phyloP scores from a whole-genome alignment of 441 rosid genomes.

The Populus hybrid region DNA sequence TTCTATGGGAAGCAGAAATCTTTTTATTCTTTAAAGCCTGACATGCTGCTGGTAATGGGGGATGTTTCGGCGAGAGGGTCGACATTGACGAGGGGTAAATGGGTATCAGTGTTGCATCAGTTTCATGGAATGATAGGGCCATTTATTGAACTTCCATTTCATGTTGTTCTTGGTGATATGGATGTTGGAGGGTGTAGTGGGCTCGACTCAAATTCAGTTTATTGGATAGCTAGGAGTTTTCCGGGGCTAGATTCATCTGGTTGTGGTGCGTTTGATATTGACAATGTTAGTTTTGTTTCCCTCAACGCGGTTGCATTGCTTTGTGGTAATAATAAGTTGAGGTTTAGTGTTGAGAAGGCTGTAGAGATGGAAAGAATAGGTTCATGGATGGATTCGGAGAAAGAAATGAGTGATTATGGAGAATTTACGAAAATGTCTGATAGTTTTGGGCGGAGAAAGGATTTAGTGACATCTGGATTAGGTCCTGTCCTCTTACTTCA shows the following conservation, averaged over 20 bases:
- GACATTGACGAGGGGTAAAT: constrained; percentile 34
- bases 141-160: constrained; percentile 45
- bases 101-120: constrained; percentile 47
- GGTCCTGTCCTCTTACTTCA: constrained; percentile 64
- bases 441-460: constrained; percentile 38
- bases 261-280: constrained; percentile 60
- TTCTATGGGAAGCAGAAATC: constrained; percentile 30
- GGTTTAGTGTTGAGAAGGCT: constrained; percentile 51
- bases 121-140: constrained; percentile 50
- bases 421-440: constrained; percentile 15
- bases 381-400: constrained; percentile 25
- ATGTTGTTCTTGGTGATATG: constrained; percentile 54
- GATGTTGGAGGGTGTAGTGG: constrained; percentile 52
- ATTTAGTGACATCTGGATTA: constrained; percentile 36
- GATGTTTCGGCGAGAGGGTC: constrained; percentile 57
- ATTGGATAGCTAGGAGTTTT: constrained; percentile 45
- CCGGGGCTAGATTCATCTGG: constrained; percentile 62
- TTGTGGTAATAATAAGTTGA: constrained; percentile 40
- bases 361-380: constrained; percentile 51
- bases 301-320: constrained; percentile 57
- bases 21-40: constrained; percentile 47
- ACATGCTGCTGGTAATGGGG: constrained; percentile 61
- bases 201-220: constrained; percentile 37
- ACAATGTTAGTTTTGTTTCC: constrained; percentile 56
- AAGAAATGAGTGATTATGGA: constrained; percentile 5